Evolutionary conservation across 2,329 filamentous ascomycete genomes (phyloP).

Genomic region (Colletotrichum cereale): DNA sequence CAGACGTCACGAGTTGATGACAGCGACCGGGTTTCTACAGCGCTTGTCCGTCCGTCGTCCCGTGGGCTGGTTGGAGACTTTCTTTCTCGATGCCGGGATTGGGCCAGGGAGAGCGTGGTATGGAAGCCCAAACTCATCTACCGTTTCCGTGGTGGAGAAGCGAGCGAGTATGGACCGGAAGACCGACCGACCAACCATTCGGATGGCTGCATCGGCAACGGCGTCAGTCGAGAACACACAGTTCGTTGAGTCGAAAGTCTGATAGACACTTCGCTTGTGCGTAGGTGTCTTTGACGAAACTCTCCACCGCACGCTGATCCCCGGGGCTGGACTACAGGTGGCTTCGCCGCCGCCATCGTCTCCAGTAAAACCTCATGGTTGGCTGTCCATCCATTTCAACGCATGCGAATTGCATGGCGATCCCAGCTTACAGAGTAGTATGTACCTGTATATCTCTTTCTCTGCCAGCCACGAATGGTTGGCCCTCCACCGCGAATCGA

Average conservation of each 20-base stretch:
- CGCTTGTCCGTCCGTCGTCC: constrained; percentile 16
- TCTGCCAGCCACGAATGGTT: constrained; percentile 4
- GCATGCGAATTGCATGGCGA: constrained; percentile 9
- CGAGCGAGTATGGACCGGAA: constrained; percentile 4
- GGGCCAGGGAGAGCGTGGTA: constrained; percentile 7
- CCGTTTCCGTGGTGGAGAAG: constrained; percentile 37
- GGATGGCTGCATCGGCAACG: constrained; percentile 18
- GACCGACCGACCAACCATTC: not conserved
- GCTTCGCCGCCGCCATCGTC: constrained; percentile 13
- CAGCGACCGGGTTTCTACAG: not conserved
- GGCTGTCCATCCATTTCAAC: not conserved
- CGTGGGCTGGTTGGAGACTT: constrained; percentile 20
- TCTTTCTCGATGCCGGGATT: constrained; percentile 17
- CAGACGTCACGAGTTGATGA: constrained; percentile 26
- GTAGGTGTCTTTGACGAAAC: constrained; percentile 16
- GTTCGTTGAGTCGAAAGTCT: not conserved
- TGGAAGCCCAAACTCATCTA: constrained; percentile 27
- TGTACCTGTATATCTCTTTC: not conserved
- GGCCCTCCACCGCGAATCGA: constrained; percentile 8
- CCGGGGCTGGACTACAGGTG: not conserved
- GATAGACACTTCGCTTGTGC: constrained; percentile 3
- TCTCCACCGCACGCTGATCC: constrained; percentile 22
- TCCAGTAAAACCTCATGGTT: constrained; percentile 14
- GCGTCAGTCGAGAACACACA: not conserved
- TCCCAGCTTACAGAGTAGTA: not conserved